Evolutionary conservation across 140 eudicot genomes (phyloP), one percentile per base, ranked within the genome.

Genomic region (Anethum foeniculum): DNA sequence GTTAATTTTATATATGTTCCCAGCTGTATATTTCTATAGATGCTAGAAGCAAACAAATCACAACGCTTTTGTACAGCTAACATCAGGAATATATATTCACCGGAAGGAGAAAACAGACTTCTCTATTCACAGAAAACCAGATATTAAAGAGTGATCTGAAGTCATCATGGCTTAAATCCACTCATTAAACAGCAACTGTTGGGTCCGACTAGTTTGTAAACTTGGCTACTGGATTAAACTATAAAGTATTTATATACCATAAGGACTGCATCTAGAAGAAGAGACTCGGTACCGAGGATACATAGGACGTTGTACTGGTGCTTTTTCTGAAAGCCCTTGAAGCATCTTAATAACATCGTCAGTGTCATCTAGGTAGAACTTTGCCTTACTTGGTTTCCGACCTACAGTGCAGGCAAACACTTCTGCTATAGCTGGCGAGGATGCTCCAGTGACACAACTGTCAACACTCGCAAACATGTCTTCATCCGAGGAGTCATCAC

Each of bases 361-460:
- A 0, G 96, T 86, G 64, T 94, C 98, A 27, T 94, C 98, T 23
- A 94, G 96, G 82, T 92, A 94, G 64, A 90, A 94, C 72, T 90
- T 94, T 14, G 98, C 98, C 90, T 88, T 92, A 76, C 98, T 94
- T n/a, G 98, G 98, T 75, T 94, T 94, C 69, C 88, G 98, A 3
- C 98, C 98, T 0, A 93, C 98, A 0, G 98, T 93, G 82, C 98
- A 93, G 3, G 98, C 96, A 75, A 88, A 93, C 19, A 94, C 96
- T 80, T 91, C 93, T 0, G 90, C 86, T 21, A 84, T 82, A 14
- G 82, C 84, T 7, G 89, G 88, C 75, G 81, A 52, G 2, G 84
- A 72, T 25, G 86, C 88, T 38, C 82, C 87, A 2, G 85, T 86
- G 6, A 88, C 86, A 23, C 90, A 88, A 28, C 86, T 86, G 18